Evolutionary conservation across 164 flowering plant genomes (phyloP), one percentile per base, ranked within the genome.

Genomic region (Umbellularia californica): DNA sequence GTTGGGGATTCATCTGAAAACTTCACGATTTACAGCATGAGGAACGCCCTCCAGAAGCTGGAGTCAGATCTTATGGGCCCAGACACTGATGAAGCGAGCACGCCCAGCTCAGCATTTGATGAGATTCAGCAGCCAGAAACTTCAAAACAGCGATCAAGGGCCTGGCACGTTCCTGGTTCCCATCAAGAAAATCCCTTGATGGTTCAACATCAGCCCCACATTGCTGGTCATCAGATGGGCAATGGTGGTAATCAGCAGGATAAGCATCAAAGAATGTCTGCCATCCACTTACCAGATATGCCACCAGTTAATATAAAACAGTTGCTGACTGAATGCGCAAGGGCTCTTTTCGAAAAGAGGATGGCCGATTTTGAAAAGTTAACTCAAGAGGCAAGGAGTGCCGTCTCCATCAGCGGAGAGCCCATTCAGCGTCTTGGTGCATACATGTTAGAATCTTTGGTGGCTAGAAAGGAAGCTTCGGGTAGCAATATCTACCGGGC

Each of bases 41-140:
- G 72, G 58, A 67, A 86, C 47, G 77, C 83, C 12, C 81, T 92
- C 73, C 87, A 62, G 72, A 87, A 91, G 82, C 71, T 92, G 76
- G 98, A 92, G 82, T 79, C 83, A 58, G 85, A 82, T 78, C 83
- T 92, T 6, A 90, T 94, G 98, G 89, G 74, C 13, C 85, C 87
- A n/a, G 91, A 90, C 71, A 81, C 63, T 47, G 89, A 81, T n/a
- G 86, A 82, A 74, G 84, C 70, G 22, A 76, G 75, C 51, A 72
- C 76, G 1, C 74, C 85, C 2, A 50, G 79, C 67, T 70, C 84
- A 70, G 81, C 79, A 70, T 68, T 72, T 62, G 82, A 73, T 24
- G 86, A 74, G 47, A 81, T 78, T 68, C 77, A 51, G 23, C 71
- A 71, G 58, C 77, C 82, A 58, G 84, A 79, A 60, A 64, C 65